These are phyloP conservation scores for Hyphopichia homilentoma DNA, from an alignment of 805 yeast genomes.

Conservation along the genomic window DNA sequence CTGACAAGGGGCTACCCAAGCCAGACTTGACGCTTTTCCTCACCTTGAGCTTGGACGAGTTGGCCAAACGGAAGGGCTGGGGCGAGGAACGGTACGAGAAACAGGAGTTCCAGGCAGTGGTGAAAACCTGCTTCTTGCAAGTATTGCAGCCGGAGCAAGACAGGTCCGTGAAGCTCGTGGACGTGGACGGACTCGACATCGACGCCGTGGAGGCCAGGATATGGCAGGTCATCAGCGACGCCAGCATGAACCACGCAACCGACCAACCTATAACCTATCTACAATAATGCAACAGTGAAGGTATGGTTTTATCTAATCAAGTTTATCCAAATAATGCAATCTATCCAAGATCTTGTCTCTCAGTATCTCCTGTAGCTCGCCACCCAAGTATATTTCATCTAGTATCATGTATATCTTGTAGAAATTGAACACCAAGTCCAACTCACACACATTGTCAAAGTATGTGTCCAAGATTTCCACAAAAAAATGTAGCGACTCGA, in stretches of 20 bases:
- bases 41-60: constrained; percentile 47
- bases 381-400: constrained; percentile 86
- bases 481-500: constrained; percentile 81
- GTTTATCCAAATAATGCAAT: constrained; percentile 57
- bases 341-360: constrained; percentile 64
- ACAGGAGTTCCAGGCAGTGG: constrained; percentile 67
- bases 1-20: constrained; percentile 79
- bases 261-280: too few species aligned
- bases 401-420: constrained; percentile 76
- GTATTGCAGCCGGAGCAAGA: constrained; percentile 33
- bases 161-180: constrained; percentile 38
- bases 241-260: constrained; percentile 8
- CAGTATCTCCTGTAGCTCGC: constrained; percentile 86
- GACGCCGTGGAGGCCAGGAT: constrained; percentile 51
- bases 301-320: too few species aligned
- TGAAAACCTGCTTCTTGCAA: constrained; percentile 53
- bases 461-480: constrained; percentile 85
- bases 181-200: constrained; percentile 57
- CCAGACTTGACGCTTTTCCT: constrained; percentile 85
- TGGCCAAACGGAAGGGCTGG: constrained; percentile 64
- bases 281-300: too few species aligned
- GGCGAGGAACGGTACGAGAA: constrained; percentile 94
- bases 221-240: constrained; percentile 28
- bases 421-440: constrained; percentile 90
- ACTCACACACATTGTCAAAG: constrained; percentile 88